Evolutionary conservation across 768 basidiomycete species (phyloP).

Genomic region (Naganishia kalamii): DNA sequence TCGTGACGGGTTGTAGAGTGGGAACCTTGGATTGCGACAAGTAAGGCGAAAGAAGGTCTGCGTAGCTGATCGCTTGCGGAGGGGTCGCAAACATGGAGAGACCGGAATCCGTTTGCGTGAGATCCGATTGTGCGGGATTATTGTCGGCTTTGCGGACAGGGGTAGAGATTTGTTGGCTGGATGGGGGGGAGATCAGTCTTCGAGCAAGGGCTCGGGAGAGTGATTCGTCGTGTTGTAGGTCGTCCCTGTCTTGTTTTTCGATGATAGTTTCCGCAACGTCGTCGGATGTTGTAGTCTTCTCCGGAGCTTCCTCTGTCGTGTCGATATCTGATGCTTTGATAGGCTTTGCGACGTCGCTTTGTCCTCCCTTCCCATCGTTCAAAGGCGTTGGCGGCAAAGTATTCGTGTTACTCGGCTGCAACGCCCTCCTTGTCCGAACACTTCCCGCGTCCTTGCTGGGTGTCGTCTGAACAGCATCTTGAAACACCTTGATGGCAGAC

Average conservation of each 20-base stretch:
- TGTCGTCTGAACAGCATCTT: neutral
- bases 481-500: neutral
- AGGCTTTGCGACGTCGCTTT: neutral
- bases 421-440: neutral
- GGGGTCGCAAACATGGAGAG: neutral
- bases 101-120: neutral
- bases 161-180: neutral
- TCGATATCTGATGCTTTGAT: neutral
- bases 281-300: neutral
- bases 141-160: neutral
- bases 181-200: neutral
- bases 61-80: neutral
- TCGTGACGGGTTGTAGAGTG: neutral
- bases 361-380: neutral
- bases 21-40: neutral
- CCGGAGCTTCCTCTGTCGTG: neutral
- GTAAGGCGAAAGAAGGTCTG: neutral
- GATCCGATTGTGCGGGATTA: neutral
- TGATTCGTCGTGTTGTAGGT: neutral
- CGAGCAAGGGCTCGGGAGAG: slow-evolving; percentile 4
- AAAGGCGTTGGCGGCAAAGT: neutral
- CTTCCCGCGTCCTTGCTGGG: neutral
- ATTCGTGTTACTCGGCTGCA: neutral
- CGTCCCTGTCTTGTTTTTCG: neutral
- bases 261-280: neutral